Evolutionary conservation across 495 filamentous ascomycete species (phyloP).

Genomic region (Penicillium riverlandense): DNA sequence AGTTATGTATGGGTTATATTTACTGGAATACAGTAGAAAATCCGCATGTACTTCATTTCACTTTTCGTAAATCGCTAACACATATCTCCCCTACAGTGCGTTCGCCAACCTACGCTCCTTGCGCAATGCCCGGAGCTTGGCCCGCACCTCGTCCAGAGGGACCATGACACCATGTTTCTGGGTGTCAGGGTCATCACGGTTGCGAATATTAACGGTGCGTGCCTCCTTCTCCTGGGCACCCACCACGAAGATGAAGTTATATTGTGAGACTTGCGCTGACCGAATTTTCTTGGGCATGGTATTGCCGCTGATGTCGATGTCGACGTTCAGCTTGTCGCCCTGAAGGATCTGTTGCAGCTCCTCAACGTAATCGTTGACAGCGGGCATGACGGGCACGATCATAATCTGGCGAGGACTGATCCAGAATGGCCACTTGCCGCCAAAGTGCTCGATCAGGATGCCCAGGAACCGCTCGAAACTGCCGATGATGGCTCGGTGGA

Average conservation of each 20-base stretch:
- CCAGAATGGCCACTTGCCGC: slow-evolving; percentile 98
- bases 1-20: background rate
- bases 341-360: slow-evolving; percentile 62
- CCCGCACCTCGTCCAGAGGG: slow-evolving; percentile 66
- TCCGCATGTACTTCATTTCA: slow-evolving; percentile 8
- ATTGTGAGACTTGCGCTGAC: slow-evolving; percentile 76
- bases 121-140: slow-evolving; percentile 63
- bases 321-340: slow-evolving; percentile 60
- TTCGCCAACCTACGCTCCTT: slow-evolving; percentile 57
- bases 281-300: slow-evolving; percentile 96
- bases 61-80: slow-evolving; percentile 8
- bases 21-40: slow-evolving; percentile 1
- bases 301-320: slow-evolving; percentile 83
- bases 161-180: slow-evolving; percentile 70
- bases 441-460: slow-evolving; percentile 92
- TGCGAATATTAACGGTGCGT: slow-evolving; percentile 79
- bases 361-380: slow-evolving; percentile 74
- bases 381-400: slow-evolving; percentile 84
- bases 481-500: slow-evolving; percentile 91
- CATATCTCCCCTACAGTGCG: slow-evolving; percentile 22
- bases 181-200: slow-evolving; percentile 76
- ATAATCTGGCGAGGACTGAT: slow-evolving; percentile 86
- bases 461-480: slow-evolving; percentile 92
- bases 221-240: slow-evolving; percentile 74
- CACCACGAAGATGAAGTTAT: slow-evolving; percentile 90